Percentiles rank a stretch among this genome's conserved stretches.
These are phyloP conservation scores for Suhomyces atakaporum DNA, from an alignment of 1,139 yeast species.

Conservation along the genomic window DNA sequence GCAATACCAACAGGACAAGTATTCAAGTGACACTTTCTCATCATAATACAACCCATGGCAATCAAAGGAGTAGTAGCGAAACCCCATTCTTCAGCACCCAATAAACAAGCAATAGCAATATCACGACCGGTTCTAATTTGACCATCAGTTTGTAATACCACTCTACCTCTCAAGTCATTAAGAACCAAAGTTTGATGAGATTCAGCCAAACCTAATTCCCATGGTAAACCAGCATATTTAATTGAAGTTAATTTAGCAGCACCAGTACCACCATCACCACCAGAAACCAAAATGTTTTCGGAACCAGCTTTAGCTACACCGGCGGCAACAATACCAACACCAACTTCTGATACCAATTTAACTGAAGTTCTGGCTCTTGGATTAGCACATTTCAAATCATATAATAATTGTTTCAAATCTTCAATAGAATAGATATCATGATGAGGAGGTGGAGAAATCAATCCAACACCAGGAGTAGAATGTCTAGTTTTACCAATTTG, in stretches of 20 bases:
- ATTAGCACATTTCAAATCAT: conserved; percentile 94
- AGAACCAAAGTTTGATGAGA: conserved; percentile 96
- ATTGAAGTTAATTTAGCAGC: conserved; percentile 98
- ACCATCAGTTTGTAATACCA: conserved; percentile 95
- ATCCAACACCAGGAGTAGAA: conserved; percentile 95
- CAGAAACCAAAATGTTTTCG: conserved; percentile 91
- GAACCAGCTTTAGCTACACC: conserved; percentile 99
- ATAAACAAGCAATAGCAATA: conserved; percentile 90
- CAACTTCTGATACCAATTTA: conserved; percentile 94
- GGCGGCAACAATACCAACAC: conserved; percentile 98
- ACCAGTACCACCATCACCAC: conserved; percentile 99
- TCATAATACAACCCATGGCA: conserved; percentile 96
- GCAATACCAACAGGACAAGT: conserved; percentile 99
- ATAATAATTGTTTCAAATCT: conserved; percentile 94
- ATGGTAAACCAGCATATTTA: conserved; percentile 95
- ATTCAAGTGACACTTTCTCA: conserved; percentile 81
- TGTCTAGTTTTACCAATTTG: conserved; percentile 94
- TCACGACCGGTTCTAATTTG: conserved; percentile 96
- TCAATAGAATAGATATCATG: conserved; percentile 98
- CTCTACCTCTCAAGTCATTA: conserved; percentile 94
- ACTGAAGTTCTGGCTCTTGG: conserved; percentile 97
- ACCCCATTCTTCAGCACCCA: conserved; percentile 99
- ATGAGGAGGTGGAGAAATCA: conserved; percentile 98
- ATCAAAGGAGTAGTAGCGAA: conserved; percentile 96
- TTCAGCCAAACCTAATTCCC: conserved; percentile 98